These are phyloP conservation scores for Lactarius deliciosus DNA, from an alignment of 768 basidiomycete species.

Conservation along the genomic window DNA sequence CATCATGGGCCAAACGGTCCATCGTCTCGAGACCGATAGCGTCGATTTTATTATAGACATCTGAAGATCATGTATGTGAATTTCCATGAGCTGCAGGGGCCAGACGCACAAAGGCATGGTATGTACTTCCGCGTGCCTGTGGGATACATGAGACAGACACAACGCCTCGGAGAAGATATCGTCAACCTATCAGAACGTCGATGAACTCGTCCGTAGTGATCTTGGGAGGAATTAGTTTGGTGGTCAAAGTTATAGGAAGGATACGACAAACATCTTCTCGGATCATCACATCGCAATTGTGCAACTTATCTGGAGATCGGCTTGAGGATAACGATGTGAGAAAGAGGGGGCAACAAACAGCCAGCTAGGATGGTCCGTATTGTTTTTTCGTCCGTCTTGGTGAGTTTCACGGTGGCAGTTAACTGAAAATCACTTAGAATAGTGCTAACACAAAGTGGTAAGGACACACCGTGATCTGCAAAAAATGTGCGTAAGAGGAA, in stretches of 20 bases:
- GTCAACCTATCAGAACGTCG: constrained; percentile 88
- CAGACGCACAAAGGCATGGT: constrained; percentile 77
- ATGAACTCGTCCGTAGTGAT: constrained; percentile 97
- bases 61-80: constrained; percentile 39
- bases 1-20: constrained; percentile 78
- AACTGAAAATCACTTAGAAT: constrained; percentile 45
- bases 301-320: constrained; percentile 65
- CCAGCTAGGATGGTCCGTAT: constrained; percentile 89
- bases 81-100: neutral
- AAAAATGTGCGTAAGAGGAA: constrained; percentile 13
- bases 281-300: constrained; percentile 98
- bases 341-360: constrained; percentile 46
- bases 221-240: constrained; percentile 41
- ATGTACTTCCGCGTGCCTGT: constrained; percentile 91
- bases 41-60: constrained; percentile 97
- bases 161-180: constrained; percentile 6
- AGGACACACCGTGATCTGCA: constrained; percentile 65
- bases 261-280: constrained; percentile 76
- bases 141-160: constrained; percentile 9
- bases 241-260: constrained; percentile 31
- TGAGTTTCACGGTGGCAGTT: constrained; percentile 90
- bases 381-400: constrained; percentile 92
- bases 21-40: constrained; percentile 80
- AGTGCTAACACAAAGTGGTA: neutral
- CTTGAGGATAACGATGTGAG: neutral